Conservation (phyloP, 768 basidiomycete genomes). For the Lyophyllum atratum region DNA sequence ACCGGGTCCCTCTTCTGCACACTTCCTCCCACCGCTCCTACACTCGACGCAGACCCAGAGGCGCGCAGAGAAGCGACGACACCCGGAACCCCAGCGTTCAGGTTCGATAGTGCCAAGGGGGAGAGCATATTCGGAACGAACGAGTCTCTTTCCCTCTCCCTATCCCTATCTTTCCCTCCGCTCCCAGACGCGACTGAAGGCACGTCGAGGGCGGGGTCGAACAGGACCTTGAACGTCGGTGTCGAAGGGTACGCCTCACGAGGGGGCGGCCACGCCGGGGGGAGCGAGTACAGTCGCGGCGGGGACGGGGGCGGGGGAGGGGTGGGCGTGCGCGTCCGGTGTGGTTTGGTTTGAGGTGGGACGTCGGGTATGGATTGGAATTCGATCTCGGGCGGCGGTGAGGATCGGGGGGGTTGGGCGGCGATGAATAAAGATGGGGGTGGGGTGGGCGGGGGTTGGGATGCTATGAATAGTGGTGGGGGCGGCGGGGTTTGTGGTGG, state of each 20-base stretch:
- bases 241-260: conserved; percentile 46
- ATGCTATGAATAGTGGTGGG: conserved; percentile 19
- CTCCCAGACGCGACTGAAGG: neutral
- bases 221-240: conserved; percentile 61
- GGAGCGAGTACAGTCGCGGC: conserved; percentile 27
- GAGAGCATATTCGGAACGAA: neutral
- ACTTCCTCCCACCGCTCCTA: neutral
- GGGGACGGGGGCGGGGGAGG: conserved; percentile 18
- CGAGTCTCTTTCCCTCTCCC: neutral
- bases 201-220: conserved; percentile 56
- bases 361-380: neutral
- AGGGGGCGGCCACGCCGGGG: conserved; percentile 59
- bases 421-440: neutral
- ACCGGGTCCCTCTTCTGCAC: conserved; percentile 5
- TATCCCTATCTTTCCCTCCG: conserved; percentile 32
- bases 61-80: neutral
- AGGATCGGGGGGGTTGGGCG: neutral
- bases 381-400: neutral
- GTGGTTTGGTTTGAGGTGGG: neutral
- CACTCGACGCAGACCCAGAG: neutral
- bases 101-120: neutral
- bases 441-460: conserved; percentile 18
- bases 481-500: conserved; percentile 21
- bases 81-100: neutral
- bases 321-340: neutral